Base-by-base conservation (phyloP, 1,139 yeast genomes). In the Suhomyces anneliseae region DNA sequence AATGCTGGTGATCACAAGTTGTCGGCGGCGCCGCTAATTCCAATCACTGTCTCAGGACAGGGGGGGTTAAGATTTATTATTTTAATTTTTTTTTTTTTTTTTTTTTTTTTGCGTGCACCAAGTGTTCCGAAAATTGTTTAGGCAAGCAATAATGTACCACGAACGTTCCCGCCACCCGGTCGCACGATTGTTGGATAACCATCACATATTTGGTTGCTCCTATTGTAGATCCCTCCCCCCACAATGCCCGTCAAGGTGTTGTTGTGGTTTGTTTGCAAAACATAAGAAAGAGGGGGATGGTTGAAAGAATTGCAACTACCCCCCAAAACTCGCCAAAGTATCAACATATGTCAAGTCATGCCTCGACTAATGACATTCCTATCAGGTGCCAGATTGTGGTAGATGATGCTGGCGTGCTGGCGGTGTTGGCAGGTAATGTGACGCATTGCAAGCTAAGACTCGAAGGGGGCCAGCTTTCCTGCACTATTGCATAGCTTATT, bases 401-500 rank as follows among this genome's bases (percentile, higher is more conserved):
- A 29, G 32, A 11, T 29, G 32, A 6, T 9, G 32, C n/a, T 29
- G n/a, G 11, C 4, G 7, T 5, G 32, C 9, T 7, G 7, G 32
- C 32, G 24, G 24, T 19, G 24, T 19, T 19, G 24, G 24, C 24
- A 19, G 24, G 24, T 19, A 19, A 19, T 19, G 24, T 19, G 24
- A 19, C 24, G 24, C 24, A 19, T 19, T 19, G 24, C 32, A 29
- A 29, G 32, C 9, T 14, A 14, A 11, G 32, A 5, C 7, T 11
- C 7, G 7, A 29, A 29, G 32, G 32, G 32, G 32, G 37, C 32
- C 36, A 10, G 32, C 37, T 35, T 5, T 32, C 43, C 41, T 38
- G 42, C 38, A 43, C 15, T 19, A 27, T 11, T 19, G 12, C 15
- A 29, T 19, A 34, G 38, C 34, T 38, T 43, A 38, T 35, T 38